A percentile compares a stretch with the other conserved stretches of the same genome.
Evolutionary conservation across 192 early-diverging fungal species (phyloP).

Genomic region (Coemansia sp.): DNA sequence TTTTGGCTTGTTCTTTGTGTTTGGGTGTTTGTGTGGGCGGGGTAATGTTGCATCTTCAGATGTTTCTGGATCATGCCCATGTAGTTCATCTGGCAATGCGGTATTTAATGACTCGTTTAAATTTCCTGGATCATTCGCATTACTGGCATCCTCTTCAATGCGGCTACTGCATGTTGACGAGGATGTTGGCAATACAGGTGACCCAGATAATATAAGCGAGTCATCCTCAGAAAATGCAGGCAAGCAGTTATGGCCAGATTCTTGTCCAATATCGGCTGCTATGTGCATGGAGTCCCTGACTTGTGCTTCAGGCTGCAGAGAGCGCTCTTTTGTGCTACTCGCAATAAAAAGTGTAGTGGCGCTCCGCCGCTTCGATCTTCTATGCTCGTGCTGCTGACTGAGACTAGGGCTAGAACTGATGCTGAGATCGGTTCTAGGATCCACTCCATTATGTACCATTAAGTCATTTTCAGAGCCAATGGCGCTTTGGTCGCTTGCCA

Average conservation of each 20-base stretch:
- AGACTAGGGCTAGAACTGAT: not conserved
- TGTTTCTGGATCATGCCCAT: not conserved
- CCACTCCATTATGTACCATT: not conserved
- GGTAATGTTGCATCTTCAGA: not conserved
- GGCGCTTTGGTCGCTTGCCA: not conserved
- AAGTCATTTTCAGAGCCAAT: not conserved
- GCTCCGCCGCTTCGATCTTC: constrained; percentile 49
- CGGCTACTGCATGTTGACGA: not conserved
- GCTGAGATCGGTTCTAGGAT: not conserved
- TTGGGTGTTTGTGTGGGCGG: constrained; percentile 25
- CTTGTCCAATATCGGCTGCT: not conserved
- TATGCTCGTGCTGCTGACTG: constrained; percentile 32
- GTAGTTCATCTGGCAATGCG: not conserved
- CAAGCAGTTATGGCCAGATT: not conserved
- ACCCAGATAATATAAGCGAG: not conserved
- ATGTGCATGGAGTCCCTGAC: not conserved
- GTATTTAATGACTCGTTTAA: not conserved
- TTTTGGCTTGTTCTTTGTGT: constrained; percentile 32
- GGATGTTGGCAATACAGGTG: no score
- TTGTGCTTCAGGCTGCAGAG: not conserved
- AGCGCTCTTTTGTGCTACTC: constrained; percentile 12
- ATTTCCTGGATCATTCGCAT: not conserved
- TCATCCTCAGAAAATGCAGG: not conserved
- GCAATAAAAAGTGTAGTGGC: constrained; percentile 43
- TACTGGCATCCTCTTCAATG: not conserved